phyloP scores from a whole-genome alignment of 1,139 yeast species.

The Taphrina pruni region DNA sequence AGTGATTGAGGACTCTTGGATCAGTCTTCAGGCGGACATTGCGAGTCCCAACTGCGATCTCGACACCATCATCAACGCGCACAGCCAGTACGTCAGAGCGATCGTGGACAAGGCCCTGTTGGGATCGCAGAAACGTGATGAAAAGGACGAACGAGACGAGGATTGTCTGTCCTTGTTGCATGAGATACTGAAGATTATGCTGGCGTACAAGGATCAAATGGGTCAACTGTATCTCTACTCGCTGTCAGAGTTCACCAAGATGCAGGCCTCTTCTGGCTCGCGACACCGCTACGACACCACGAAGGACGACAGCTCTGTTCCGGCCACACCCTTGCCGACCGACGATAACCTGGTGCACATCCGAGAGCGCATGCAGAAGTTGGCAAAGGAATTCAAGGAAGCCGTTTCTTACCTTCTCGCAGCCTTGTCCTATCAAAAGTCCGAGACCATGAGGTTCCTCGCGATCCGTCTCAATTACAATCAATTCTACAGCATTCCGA shows the following conservation, averaged over 20 bases:
- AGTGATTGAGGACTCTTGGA: constrained; percentile 55
- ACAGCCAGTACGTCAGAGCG: constrained; percentile 50
- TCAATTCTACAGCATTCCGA: constrained; percentile 49
- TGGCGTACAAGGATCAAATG: constrained; percentile 48
- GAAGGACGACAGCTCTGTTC: constrained; percentile 19
- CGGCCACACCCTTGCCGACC: constrained; percentile 10
- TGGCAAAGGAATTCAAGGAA: constrained; percentile 39
- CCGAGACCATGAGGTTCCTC: constrained; percentile 53
- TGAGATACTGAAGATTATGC: constrained; percentile 51
- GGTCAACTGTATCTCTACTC: constrained; percentile 45
- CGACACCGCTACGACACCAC: constrained; percentile 36
- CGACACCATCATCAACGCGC: constrained; percentile 53
- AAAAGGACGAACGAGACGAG: constrained; percentile 44
- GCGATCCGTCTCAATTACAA: constrained; percentile 54
- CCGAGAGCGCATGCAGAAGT: constrained; percentile 37
- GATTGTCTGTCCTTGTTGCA: constrained; percentile 52
- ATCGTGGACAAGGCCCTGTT: constrained; percentile 53
- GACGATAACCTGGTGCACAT: constrained; percentile 35
- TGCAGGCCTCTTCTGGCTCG: constrained; percentile 28
- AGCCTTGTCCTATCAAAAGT: constrained; percentile 50
- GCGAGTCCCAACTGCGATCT: constrained; percentile 49
- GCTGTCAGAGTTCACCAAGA: constrained; percentile 44
- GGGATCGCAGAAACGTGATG: constrained; percentile 49
- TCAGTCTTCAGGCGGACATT: constrained; percentile 49
- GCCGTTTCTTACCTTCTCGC: constrained; percentile 46